Evolutionary conservation across 495 filamentous ascomycete genomes (phyloP), one percentile per base, ranked within the genome.

Genomic region (Astrothelium macrocarpum): DNA sequence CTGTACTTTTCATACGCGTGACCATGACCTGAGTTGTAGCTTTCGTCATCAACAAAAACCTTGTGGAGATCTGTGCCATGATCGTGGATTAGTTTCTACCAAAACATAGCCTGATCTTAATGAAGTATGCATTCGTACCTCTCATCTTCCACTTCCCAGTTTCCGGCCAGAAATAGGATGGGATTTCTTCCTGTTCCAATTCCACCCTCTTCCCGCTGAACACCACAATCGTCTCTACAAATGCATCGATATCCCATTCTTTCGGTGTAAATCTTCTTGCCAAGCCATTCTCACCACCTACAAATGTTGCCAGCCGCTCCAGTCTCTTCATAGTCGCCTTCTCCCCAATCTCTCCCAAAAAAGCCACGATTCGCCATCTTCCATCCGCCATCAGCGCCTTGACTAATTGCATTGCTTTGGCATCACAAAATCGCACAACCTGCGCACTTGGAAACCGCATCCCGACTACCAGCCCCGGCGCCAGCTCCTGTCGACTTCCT

Each of bases 21-120:
- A 0, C 85, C 86, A 59, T 87, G 84, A n/a, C 80, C 82, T 4
- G 78, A 75, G 62, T 87, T 82, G 72, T 87, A 85, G 71, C 80
- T 84, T 61, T 85, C 81, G 60, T 88, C 86, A 62, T 90, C 87
- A 39, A 83, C 80, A 71, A 80, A 89, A 3, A 84, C 78, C 63
- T 88, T 88, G 60, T 84, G 79, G 1, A 85, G 67, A 65, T 83
- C 85, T 86, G 5, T 39, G 14, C 12, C 32, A 28, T 26, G 32
- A 4, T n/a, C 36, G 18, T 42, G 2, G 18, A 25, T 25, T 45
- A 62, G n/a, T n/a, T n/a, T n/a, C n/a, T n/a, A n/a, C n/a, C n/a
- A n/a, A n/a, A n/a, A n/a, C n/a, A n/a, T n/a, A n/a, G n/a, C n/a
- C n/a, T n/a, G n/a, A n/a, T n/a, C n/a, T n/a, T n/a, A n/a, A n/a